Conservation (phyloP, 73 alveolate species). For the Symbiodinium natans region DNA sequence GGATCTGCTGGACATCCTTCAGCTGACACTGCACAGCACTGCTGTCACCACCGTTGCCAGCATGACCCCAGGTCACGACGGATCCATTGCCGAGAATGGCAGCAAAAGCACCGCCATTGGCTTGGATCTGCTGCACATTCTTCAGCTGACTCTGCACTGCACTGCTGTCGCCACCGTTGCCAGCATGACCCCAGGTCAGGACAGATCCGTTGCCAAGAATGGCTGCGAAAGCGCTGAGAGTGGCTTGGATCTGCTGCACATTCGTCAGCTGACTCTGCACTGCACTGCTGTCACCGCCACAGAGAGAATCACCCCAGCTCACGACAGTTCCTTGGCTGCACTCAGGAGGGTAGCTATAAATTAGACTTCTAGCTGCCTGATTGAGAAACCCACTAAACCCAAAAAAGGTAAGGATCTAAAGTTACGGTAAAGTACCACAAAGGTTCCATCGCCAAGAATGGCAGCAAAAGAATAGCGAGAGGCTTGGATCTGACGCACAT, state of each 20-base stretch:
- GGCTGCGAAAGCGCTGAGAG: not conserved
- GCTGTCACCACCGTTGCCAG: not conserved
- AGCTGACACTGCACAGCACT: not conserved
- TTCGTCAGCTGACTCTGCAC: not conserved
- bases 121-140: not conserved
- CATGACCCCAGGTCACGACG: not conserved
- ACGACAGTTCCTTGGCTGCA: no score
- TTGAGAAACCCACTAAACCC: no score
- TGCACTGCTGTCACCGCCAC: not conserved
- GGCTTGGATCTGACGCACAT: not conserved
- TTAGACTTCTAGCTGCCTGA: no score
- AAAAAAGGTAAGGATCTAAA: no score
- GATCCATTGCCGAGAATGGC: not conserved
- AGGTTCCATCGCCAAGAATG: not conserved
- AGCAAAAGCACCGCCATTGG: not conserved
- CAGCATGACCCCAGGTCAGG: not conserved
- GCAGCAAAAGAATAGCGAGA: not conserved
- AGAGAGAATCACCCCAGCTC: not conserved
- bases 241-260: not conserved
- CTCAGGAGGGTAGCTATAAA: no score
- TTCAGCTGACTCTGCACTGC: not conserved
- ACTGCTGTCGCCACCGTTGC: not conserved
- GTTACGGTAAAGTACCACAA: no score
- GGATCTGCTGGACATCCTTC: not conserved
- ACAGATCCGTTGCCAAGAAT: not conserved